Evolutionary conservation across 2,329 filamentous ascomycete species (phyloP), one percentile per base, ranked within the genome.

Genomic region (Fusarium sp.): DNA sequence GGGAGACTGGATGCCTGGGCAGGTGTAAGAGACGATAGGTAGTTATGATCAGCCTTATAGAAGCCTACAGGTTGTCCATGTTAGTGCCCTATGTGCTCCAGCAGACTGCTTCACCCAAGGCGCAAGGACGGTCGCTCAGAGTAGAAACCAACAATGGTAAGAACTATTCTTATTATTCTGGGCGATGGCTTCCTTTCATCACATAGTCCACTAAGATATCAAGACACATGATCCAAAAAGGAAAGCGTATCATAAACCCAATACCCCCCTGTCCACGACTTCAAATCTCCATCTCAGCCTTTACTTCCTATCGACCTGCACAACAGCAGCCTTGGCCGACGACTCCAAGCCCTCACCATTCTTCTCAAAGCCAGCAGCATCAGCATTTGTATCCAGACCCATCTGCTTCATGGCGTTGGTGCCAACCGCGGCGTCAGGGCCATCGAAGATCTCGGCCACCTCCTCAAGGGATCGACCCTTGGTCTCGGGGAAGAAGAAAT

Each of bases 401-500:
- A 72, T 75, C 30, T 77, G 71, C 0, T 68, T 70, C 43, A 77
- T 77, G 0, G 76, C 74, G 35, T 77, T 76, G 0, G 72, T 39
- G 4, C 76, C 76, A 1, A 68, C 71, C 0, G 71, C 64, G 0
- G 76, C 75, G 48, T 77, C 76, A 0, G 76, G 74, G 0, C 76
- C 76, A 35, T 78, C 76, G 23, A 78, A 78, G 16, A 78, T 77
- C 18, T 77, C 74, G 0, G 72, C 76, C 2, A 78, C 76, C n/a
- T 78, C 76, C 30, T 78, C 76, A 4, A 78, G 73, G 1, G 72
- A 75, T 30, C 69, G 68, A 0, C 76, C 76, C 63, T 78, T 78
- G 0, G 76, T 78, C 25, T 78, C 76, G 0, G 76, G 76, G 45
- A 78, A 77, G 70, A 77, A 78, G 70, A 79, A 76, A 7, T 50